Evolutionary conservation across 192 early-diverging fungal genomes (phyloP), one percentile per base, ranked within the genome.

Genomic region (Linnemannia schmuckeri): DNA sequence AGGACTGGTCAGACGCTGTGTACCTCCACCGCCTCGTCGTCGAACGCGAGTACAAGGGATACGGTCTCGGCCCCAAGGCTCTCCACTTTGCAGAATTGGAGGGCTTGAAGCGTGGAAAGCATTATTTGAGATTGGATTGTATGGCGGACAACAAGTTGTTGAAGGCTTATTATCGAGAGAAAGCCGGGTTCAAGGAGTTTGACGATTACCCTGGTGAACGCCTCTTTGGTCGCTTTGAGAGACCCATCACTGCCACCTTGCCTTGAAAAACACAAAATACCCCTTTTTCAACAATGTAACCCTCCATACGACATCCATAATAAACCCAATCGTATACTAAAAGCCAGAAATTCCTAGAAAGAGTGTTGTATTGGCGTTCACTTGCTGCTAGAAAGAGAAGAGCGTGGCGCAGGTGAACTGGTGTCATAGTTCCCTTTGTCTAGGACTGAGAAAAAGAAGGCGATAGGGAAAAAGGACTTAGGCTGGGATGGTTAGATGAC

Each of bases 81-180:
- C 46, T 87, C 30, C 61, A 75, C 17, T 87, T 87, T 75, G 85
- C 79, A 24, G 85, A 87, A 52, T 24, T 55, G 18, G 85, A 87
- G 38, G 85, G 85, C 1, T 42, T 87, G 30, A 87, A 75, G 76
- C 75, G 80, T 5, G 85, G 85, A 38, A 87, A 87, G n/a, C 71
- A 78, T 38, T 87, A 74, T 35, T 33, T 87, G 44, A 38, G 85
- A 38, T 30, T 87, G 72, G 85, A 87, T 37, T 87, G 85, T 30
- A 87, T 87, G 85, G 85, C 85, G 17, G 85, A 87, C 42, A 87
- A 87, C 66, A 87, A 87, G 52, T 18, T 87, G n/a, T 54, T 87
- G 17, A 87, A 87, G 72, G 70, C 79, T 1, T 87, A 87, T 24
- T 87, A 87, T 17, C 70, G 85, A 22, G 85, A 87, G 68, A 87